These are phyloP conservation scores for Neobulgaria alba DNA, from an alignment of 2,329 filamentous ascomycete species.

Conservation along the genomic window DNA sequence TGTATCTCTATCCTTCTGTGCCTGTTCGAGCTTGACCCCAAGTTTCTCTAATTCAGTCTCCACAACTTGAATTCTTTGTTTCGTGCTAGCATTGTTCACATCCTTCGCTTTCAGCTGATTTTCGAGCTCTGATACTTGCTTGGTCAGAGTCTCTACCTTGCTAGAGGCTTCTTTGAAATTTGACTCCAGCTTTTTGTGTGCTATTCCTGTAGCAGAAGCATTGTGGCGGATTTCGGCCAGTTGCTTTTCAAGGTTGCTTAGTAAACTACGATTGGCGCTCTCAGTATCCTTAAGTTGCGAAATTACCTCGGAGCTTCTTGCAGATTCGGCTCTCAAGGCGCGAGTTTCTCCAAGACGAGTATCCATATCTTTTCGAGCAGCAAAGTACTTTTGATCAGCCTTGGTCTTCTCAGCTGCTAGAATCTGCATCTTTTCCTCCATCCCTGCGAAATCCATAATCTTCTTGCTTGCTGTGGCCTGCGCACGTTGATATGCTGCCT, in stretches of 20 bases:
- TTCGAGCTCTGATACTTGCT: slow-evolving; percentile 70
- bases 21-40: slow-evolving; percentile 66
- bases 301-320: slow-evolving; percentile 89
- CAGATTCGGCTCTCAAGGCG: slow-evolving; percentile 70
- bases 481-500: slow-evolving; percentile 83
- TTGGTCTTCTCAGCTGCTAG: slow-evolving; percentile 86
- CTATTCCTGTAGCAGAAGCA: slow-evolving; percentile 58
- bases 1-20: slow-evolving; percentile 73
- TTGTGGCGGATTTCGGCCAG: slow-evolving; percentile 73
- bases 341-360: slow-evolving; percentile 73
- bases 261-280: slow-evolving; percentile 61
- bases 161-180: slow-evolving; percentile 62
- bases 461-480: slow-evolving; percentile 80
- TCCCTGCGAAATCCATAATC: slow-evolving; percentile 62
- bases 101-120: slow-evolving; percentile 71
- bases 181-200: slow-evolving; percentile 68
- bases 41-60: slow-evolving; percentile 75
- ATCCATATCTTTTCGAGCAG: slow-evolving; percentile 89
- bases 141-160: slow-evolving; percentile 61
- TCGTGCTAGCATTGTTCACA: slow-evolving; percentile 40
- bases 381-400: slow-evolving; percentile 96
- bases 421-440: slow-evolving; percentile 71
- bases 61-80: slow-evolving; percentile 50
- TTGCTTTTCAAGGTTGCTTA: slow-evolving; percentile 87
- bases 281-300: slow-evolving; percentile 88